Evolutionary conservation across 169 alveolate genomes (phyloP), one percentile per base, ranked within the genome.

Genomic region (Cryptosporidium baileyi): DNA sequence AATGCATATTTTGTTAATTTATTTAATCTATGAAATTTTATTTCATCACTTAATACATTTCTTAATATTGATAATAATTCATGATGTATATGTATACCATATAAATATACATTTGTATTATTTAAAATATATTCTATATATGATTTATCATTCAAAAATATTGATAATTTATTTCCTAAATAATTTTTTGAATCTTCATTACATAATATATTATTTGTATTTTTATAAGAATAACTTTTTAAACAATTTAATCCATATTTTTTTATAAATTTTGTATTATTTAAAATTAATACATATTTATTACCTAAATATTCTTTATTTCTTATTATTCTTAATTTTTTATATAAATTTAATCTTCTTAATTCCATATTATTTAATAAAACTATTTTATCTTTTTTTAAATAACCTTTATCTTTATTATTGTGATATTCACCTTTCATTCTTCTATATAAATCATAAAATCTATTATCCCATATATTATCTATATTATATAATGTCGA

Each of bases 61-160:
- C 67, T 32, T 11, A 60, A 28, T 38, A 74, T 74, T 13, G 85
- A 74, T 17, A 74, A 9, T 1, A 74, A 54, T 15, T 52, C 60
- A 52, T 59, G 63, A n/a, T 74, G 85, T 54, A 13, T 74, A 15
- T 74, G 63, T 7, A 74, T 51, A 3, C 74, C 85, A 24, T 28
- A 54, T 3, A 57, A 54, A 11, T 74, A 74, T 13, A 24, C 54
- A 6, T 36, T 24, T 1, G 74, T 15, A 9, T 74, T 40, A 7
- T 74, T 60, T 6, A 74, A 32, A 7, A 59, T 15, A 17, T 74
- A 57, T 9, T 57, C 67, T 26, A 74, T 52, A 43, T 74, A 60
- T 9, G 47, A 32, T 1, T 41, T 57, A 26, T 43, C 60, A 13
- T 44, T 17, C 17, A 52, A 51, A 0, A 34, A 8, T 22, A 22